Base-by-base conservation (phyloP, 495 filamentous ascomycete genomes). In the Astrothelium subdiscretum region DNA sequence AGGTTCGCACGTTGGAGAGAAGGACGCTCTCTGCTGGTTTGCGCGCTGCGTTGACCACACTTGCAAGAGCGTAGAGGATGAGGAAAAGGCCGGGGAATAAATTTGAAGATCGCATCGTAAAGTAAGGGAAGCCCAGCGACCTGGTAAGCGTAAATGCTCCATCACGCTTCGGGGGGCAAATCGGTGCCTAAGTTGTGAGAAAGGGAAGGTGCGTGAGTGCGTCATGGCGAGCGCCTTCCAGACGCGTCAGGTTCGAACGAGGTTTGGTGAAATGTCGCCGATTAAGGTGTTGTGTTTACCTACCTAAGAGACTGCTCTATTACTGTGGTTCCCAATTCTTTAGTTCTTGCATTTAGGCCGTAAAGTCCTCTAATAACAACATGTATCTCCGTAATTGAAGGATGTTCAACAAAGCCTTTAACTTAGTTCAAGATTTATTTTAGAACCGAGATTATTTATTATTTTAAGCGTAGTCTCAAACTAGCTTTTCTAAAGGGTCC, bases 1-100 rank as follows among this genome's bases (percentile, higher is more conserved):
- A 80, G 58, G 84, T 78, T 63, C 88, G 79, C 48, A 98, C 84
- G 60, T 83, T 77, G 3, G 89, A 91, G 59, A 96, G 84, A 2
- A 91, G 84, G 64, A 95, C 82, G 71, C 76, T 85, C 65, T 81
- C 73, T 66, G 78, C 80, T 67, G 76, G 78, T 69, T 73, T 79
- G 65, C 71, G 48, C 22, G 48, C 48, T 54, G 48, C 48, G 20
- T 54, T 29, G 24, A 5, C 48, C 3, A 10, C 12, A 54, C 22
- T 54, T 27, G 48, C 26, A n/a, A 54, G 20, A 11, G 24, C 48
- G 24, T 8, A 54, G 48, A 54, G 5, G 5, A 24, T 15, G 24
- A 54, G 22, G 6, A 26, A 54, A 10, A 54, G 3, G 20, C 15
- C 10, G 48, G 8, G 22, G 24, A 54, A 54, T 20, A 29, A 10